These are phyloP conservation scores for Pachyrhizus erosus DNA, from an alignment of 306 rosid species.

Conservation along the genomic window DNA sequence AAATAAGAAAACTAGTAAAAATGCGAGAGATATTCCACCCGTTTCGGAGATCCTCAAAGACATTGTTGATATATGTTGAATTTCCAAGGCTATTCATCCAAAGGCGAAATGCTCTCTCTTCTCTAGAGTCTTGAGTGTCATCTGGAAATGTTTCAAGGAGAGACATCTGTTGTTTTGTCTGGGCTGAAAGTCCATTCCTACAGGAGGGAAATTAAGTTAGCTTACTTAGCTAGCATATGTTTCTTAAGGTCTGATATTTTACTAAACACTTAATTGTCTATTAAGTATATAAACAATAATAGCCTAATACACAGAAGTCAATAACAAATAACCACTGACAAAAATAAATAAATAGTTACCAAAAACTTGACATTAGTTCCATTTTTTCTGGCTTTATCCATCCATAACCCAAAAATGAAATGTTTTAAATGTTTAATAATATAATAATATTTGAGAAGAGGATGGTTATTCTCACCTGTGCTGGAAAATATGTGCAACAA, in stretches of 20 bases:
- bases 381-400: not conserved
- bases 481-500: constrained; percentile 97
- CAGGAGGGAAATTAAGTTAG: constrained; percentile 29
- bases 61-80: constrained; percentile 87
- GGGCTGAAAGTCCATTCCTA: constrained; percentile 92
- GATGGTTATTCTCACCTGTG: constrained; percentile 68
- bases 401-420: constrained; percentile 4
- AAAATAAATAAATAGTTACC: not conserved
- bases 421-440: not conserved
- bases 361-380: not conserved
- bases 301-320: not conserved
- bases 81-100: constrained; percentile 92
- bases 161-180: constrained; percentile 72
- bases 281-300: not conserved
- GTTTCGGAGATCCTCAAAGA: constrained; percentile 90
- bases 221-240: constrained; percentile 7
- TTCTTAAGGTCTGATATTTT: not conserved
- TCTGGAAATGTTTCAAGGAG: constrained; percentile 82
- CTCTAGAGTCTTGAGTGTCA: constrained; percentile 84
- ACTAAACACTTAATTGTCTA: no score
- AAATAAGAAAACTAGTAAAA: not conserved
- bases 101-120: constrained; percentile 93
- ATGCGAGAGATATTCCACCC: constrained; percentile 56
- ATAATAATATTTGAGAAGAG: constrained; percentile 18
- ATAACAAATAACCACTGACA: not conserved